A percentile compares a stretch with the other conserved stretches of the same genome.
phyloP scores from a whole-genome alignment of 129 eudicot species.

The Logfia minima region DNA sequence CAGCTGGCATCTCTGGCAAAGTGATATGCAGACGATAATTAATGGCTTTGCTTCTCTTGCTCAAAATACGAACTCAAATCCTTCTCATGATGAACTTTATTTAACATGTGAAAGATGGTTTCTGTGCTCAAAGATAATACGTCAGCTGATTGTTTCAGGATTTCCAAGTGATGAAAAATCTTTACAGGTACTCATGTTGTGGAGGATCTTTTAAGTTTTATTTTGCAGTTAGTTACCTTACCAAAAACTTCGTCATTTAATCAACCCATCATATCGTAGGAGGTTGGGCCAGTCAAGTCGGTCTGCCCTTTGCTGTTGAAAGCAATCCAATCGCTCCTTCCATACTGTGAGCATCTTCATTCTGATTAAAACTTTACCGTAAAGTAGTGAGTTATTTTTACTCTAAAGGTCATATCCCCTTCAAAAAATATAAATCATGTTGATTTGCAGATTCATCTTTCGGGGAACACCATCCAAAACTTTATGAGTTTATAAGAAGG shows the following conservation, averaged over 20 bases:
- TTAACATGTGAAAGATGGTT: conserved; percentile 89
- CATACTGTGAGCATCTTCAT: conserved; percentile 65
- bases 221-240: conserved; percentile 11
- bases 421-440: not conserved
- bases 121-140: conserved; percentile 84
- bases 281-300: conserved; percentile 85
- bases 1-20: conserved; percentile 98
- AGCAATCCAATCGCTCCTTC: conserved; percentile 79
- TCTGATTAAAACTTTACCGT: conserved; percentile 2
- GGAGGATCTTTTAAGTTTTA: not conserved
- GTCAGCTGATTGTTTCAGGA: conserved; percentile 79
- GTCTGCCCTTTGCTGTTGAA: conserved; percentile 75
- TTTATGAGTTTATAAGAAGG: conserved; percentile 65
- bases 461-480: conserved; percentile 52
- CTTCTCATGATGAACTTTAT: conserved; percentile 68
- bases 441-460: conserved; percentile 74
- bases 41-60: conserved; percentile 65
- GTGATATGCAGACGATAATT: conserved; percentile 71
- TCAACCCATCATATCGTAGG: conserved; percentile 43
- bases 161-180: conserved; percentile 83
- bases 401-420: not conserved
- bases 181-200: conserved; percentile 53
- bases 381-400: not conserved
- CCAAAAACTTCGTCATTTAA: not conserved
- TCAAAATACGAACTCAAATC: conserved; percentile 48